A percentile compares a stretch with the other conserved stretches of the same genome.
Evolutionary conservation across 441 rosid genomes (phyloP).

Genomic region (Adansonia grandidieri): DNA sequence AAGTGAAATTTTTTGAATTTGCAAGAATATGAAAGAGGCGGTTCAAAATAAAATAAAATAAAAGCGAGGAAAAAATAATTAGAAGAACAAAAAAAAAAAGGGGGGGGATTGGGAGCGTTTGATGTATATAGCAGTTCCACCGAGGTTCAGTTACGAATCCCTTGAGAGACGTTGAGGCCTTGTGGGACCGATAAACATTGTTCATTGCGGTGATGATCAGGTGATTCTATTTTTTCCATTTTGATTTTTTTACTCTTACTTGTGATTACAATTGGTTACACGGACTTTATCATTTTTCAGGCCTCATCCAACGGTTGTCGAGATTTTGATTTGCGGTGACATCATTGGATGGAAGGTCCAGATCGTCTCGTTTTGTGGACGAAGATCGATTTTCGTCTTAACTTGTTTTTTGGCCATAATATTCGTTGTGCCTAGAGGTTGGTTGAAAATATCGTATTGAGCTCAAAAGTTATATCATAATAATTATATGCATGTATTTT

Average conservation of each 20-base stretch:
- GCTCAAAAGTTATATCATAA: too few relatives aligned
- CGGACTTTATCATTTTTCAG: not conserved
- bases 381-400: not conserved
- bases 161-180: not conserved
- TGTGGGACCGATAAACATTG: not conserved
- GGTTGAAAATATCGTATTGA: too few relatives aligned
- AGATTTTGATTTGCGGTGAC: not conserved
- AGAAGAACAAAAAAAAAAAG: not conserved
- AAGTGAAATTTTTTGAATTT: constrained; percentile 16
- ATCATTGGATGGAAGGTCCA: not conserved
- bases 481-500: too few relatives aligned
- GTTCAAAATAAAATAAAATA: constrained; percentile 11
- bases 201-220: not conserved
- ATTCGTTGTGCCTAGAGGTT: not conserved
- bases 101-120: constrained; percentile 22
- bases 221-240: not conserved
- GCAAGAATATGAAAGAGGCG: not conserved
- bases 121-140: not conserved
- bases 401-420: too few relatives aligned
- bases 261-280: not conserved
- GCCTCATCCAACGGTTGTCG: not conserved
- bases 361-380: not conserved
- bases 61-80: not conserved
- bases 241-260: not conserved
- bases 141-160: not conserved